Evolutionary conservation across 495 filamentous ascomycete species (phyloP).

Genomic region (Xylaria cubensis): DNA sequence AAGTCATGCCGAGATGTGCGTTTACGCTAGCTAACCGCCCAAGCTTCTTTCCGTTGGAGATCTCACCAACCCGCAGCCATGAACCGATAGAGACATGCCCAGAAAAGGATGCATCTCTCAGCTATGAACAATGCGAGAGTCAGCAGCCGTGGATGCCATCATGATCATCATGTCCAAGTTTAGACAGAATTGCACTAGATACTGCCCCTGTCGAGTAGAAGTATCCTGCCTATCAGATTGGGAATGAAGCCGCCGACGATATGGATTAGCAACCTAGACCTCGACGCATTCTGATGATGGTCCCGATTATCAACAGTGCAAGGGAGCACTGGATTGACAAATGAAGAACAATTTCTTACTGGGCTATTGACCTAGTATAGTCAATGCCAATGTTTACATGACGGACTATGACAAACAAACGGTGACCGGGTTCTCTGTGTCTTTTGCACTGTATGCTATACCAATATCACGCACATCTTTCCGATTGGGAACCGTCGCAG

Average conservation of each 20-base stretch:
- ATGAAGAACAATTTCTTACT: slow-evolving; percentile 3
- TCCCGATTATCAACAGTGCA: background rate
- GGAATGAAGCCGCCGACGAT: slow-evolving; percentile 4
- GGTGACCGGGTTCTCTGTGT: background rate
- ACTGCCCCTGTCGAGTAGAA: slow-evolving; percentile 3
- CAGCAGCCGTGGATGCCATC: slow-evolving; percentile 11
- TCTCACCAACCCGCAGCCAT: background rate
- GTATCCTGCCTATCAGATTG: slow-evolving; percentile 8
- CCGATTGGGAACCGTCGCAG: background rate
- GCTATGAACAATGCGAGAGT: background rate
- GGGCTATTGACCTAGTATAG: background rate
- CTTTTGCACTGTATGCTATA: background rate
- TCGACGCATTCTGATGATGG: background rate
- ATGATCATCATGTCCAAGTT: background rate
- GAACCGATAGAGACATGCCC: background rate
- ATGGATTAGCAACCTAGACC: background rate
- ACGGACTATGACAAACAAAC: background rate
- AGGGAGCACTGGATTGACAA: background rate
- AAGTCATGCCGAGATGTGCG: background rate
- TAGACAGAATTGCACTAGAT: slow-evolving; percentile 15
- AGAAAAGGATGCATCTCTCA: background rate
- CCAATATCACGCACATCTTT: background rate
- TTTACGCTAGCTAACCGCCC: slow-evolving; percentile 1
- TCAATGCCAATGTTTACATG: background rate
- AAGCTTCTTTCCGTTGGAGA: slow-evolving; percentile 6